Conservation (phyloP, 1,284 basidiomycete genomes). For the Malassezia nana region DNA sequence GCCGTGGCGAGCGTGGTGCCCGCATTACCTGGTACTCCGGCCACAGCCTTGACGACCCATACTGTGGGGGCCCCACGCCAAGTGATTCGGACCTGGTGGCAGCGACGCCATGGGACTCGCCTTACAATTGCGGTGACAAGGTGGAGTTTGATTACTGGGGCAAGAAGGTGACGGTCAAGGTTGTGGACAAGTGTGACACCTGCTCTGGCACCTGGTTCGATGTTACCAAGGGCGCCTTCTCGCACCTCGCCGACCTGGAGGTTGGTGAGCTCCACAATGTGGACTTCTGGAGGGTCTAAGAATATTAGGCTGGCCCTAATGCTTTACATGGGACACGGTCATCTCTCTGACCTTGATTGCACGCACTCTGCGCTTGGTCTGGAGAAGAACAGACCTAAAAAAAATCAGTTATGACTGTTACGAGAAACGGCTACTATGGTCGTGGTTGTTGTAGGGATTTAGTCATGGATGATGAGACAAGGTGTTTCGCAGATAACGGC, state of each 20-base stretch:
- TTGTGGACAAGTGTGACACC: constrained; percentile 33
- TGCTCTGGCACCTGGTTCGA: constrained; percentile 35
- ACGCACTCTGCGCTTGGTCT: too few relatives aligned
- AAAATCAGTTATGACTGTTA: too few relatives aligned
- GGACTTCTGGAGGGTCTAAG: constrained; percentile 23
- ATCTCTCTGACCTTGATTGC: too few relatives aligned
- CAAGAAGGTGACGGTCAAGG: constrained; percentile 32
- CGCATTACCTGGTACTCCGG: constrained; percentile 35
- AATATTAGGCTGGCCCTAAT: neutral
- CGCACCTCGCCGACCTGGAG: constrained; percentile 26
- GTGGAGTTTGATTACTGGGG: constrained; percentile 30
- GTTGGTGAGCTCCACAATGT: constrained; percentile 26
- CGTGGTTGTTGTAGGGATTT: neutral
- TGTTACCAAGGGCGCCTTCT: constrained; percentile 30
- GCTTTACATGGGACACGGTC: neutral
- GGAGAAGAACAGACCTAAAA: neutral
- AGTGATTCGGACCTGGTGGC: constrained; percentile 28
- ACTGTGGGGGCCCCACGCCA: constrained; percentile 38
- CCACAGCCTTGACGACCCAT: constrained; percentile 30
- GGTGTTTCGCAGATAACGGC: neutral
- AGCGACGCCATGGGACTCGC: constrained; percentile 29
- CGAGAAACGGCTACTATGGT: too few relatives aligned
- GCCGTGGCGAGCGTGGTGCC: constrained; percentile 21
- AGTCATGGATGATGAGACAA: neutral
- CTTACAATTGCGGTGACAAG: constrained; percentile 36